phyloP scores from a whole-genome alignment of 768 basidiomycete genomes.

The Pholiota conissans region DNA sequence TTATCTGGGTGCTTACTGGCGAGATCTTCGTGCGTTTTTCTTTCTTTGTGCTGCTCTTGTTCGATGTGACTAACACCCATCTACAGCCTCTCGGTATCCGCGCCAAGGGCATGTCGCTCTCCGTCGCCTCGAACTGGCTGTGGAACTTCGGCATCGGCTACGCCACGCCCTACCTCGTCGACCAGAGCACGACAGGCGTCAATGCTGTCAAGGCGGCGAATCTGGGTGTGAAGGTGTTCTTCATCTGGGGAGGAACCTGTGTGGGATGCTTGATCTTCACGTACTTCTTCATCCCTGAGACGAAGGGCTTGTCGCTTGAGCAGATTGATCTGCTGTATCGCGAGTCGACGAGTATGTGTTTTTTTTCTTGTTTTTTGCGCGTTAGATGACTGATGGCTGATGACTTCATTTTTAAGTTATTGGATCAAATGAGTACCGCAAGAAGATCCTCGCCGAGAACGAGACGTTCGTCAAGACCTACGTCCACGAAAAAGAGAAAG shows the following conservation, averaged over 20 bases:
- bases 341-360: slow-evolving; percentile 40
- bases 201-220: slow-evolving; percentile 34
- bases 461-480: slow-evolving; percentile 19
- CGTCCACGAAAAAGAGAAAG: slow-evolving; percentile 12
- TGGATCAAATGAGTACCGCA: slow-evolving; percentile 1
- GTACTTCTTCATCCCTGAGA: slow-evolving; percentile 39
- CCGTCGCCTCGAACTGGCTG: slow-evolving; percentile 51
- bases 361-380: too few species aligned
- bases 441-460: slow-evolving; percentile 10
- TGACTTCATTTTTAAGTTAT: too few species aligned
- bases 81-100: slow-evolving; percentile 64
- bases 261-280: slow-evolving; percentile 69
- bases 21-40: slow-evolving; percentile 63
- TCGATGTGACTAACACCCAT: neutral
- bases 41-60: neutral
- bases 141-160: slow-evolving; percentile 79
- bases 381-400: too few species aligned
- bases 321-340: slow-evolving; percentile 78
- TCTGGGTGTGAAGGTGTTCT: slow-evolving; percentile 75
- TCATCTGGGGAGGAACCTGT: slow-evolving; percentile 74
- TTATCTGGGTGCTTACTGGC: slow-evolving; percentile 63
- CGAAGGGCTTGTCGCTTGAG: slow-evolving; percentile 79
- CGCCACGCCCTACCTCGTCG: slow-evolving; percentile 60
- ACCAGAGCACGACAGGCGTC: slow-evolving; percentile 24
- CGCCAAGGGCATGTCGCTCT: slow-evolving; percentile 76